Conservation (phyloP, 257 asterid species). For the Plantago ovata region DNA sequence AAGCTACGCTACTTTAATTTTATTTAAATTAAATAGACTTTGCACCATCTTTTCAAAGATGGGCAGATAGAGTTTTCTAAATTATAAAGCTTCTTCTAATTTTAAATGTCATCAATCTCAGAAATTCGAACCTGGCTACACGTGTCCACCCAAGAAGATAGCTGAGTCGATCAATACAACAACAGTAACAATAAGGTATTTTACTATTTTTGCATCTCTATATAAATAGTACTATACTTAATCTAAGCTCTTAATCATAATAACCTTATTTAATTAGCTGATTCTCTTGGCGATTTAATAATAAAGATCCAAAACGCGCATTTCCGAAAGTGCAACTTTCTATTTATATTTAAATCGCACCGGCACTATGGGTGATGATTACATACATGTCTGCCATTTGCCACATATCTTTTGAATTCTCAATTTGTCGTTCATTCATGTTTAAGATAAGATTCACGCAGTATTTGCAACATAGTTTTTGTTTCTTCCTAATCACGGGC, state of each 20-base stretch:
- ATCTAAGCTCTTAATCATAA: background rate
- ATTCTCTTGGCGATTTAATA: conserved; percentile 4
- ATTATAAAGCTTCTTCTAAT: background rate
- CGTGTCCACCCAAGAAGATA: conserved; percentile 49
- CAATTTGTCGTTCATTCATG: conserved; percentile 16
- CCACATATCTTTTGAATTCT: conserved; percentile 5
- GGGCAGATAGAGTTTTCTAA: conserved; percentile 5
- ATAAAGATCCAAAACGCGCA: background rate
- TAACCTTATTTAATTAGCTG: background rate
- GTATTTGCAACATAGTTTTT: conserved; percentile 3
- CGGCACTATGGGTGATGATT: conserved; percentile 19
- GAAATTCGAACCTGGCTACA: conserved; percentile 87
- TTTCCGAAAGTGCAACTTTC: conserved; percentile 9
- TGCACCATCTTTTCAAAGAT: conserved; percentile 17
- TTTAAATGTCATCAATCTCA: conserved; percentile 25
- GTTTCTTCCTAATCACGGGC: conserved; percentile 5
- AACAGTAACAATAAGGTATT: conserved; percentile 58
- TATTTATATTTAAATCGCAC: conserved; percentile 16
- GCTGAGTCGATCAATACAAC: conserved; percentile 34
- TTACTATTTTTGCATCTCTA: background rate
- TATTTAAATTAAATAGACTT: no score
- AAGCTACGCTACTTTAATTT: conserved; percentile 22
- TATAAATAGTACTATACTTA: background rate
- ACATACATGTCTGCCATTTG: conserved; percentile 1
- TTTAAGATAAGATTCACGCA: conserved; percentile 18